These are phyloP conservation scores for Massarina eburnea DNA, from an alignment of 2,329 filamentous ascomycete genomes.

Conservation along the genomic window DNA sequence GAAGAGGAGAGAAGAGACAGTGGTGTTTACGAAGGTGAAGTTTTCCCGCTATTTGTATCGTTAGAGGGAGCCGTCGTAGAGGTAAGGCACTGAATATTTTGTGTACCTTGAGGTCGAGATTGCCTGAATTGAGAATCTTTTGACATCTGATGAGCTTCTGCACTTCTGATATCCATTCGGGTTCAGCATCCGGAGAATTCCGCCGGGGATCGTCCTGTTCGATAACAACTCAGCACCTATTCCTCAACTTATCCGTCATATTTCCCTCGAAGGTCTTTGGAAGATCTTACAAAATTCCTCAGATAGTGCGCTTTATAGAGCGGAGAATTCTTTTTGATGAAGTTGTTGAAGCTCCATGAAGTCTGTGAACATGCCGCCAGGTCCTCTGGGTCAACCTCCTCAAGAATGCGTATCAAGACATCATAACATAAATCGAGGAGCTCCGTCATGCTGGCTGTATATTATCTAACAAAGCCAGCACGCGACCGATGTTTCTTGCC, in stretches of 20 bases:
- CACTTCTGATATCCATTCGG: conserved; percentile 33
- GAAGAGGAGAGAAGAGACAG: conserved; percentile 43
- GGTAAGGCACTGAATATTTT: conserved; percentile 2
- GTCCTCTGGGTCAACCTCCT: conserved; percentile 35
- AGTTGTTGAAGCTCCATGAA: conserved; percentile 50
- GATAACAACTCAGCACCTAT: conserved; percentile 11
- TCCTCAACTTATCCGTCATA: neutral
- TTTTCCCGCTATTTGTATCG: conserved; percentile 17
- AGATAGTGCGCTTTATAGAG: conserved; percentile 67
- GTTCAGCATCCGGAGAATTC: conserved; percentile 26
- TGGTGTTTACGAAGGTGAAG: conserved; percentile 41
- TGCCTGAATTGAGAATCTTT: conserved; percentile 49
- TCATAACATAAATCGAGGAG: conserved; percentile 41
- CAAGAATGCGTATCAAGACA: conserved; percentile 37
- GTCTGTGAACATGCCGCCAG: conserved; percentile 33
- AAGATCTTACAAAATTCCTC: conserved; percentile 52
- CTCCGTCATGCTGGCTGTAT: conserved; percentile 16
- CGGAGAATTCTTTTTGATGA: conserved; percentile 59
- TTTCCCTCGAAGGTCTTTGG: no score
- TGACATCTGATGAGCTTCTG: conserved; percentile 35
- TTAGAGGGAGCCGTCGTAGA: neutral
- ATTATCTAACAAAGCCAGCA: neutral
- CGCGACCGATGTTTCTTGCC: neutral
- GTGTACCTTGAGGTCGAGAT: conserved; percentile 45
- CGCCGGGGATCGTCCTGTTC: conserved; percentile 44